Conservation (phyloP, 1,284 basidiomycete species). For the Cryptococcus sp. region DNA sequence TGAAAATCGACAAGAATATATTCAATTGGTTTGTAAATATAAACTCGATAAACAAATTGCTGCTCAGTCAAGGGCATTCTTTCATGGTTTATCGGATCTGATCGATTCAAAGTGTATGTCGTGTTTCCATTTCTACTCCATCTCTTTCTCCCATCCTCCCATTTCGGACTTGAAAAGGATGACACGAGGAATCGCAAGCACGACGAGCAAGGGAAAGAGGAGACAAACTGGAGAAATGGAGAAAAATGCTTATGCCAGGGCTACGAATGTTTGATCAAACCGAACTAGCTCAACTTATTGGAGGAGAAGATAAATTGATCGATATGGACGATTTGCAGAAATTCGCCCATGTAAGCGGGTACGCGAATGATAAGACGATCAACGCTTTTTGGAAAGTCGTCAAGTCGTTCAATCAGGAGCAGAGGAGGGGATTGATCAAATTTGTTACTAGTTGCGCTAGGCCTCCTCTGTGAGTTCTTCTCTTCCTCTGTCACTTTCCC, state of each 20-base stretch:
- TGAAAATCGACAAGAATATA: slow-evolving; percentile 86
- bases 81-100: slow-evolving; percentile 72
- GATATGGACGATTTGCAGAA: slow-evolving; percentile 72
- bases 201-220: too few relatives aligned
- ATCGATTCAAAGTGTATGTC: slow-evolving; percentile 71
- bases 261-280: slow-evolving; percentile 92
- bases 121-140: too few relatives aligned
- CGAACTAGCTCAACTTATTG: slow-evolving; percentile 79
- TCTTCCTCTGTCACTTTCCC: too few relatives aligned
- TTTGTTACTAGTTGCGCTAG: slow-evolving; percentile 90
- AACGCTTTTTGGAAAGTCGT: slow-evolving; percentile 66
- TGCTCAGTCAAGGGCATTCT: slow-evolving; percentile 68
- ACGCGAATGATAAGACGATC: slow-evolving; percentile 68
- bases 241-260: slow-evolving; percentile 38
- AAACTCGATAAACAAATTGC: slow-evolving; percentile 85
- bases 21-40: slow-evolving; percentile 84
- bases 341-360: slow-evolving; percentile 73
- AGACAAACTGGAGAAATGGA: background rate
- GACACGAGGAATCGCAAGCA: too few relatives aligned
- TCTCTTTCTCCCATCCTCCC: background rate
- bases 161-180: too few relatives aligned
- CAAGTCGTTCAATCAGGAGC: slow-evolving; percentile 54
- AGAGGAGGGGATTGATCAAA: slow-evolving; percentile 67
- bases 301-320: slow-evolving; percentile 75
- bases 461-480: slow-evolving; percentile 66